Evolutionary conservation across 2,329 filamentous ascomycete species (phyloP).

Genomic region (Microdochium trichocladiopsis): DNA sequence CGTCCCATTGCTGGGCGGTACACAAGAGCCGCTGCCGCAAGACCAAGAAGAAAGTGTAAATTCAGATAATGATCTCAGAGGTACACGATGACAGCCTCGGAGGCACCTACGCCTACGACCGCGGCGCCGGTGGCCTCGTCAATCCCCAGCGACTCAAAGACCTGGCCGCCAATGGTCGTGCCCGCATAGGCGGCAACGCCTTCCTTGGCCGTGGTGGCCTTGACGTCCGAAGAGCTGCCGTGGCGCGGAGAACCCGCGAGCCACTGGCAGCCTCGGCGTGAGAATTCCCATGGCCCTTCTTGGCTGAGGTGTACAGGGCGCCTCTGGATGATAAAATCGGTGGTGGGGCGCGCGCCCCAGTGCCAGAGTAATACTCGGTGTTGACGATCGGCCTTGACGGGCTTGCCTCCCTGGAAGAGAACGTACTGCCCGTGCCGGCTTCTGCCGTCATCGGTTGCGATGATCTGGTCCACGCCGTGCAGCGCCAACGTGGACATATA

Average conservation of each 20-base stretch:
- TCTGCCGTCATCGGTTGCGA: not conserved
- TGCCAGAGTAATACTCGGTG: not conserved
- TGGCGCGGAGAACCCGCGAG: not conserved
- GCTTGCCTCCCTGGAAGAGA: not conserved
- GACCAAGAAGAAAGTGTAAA: too few relatives aligned
- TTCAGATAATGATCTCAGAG: not conserved
- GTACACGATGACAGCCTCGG: not conserved
- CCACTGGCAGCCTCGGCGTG: too few relatives aligned
- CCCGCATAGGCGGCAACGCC: not conserved
- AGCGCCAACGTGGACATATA: not conserved
- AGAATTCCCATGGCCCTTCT: too few relatives aligned
- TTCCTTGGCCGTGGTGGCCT: not conserved
- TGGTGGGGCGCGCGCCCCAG: not conserved
- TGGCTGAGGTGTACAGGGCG: too few relatives aligned
- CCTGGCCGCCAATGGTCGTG: not conserved
- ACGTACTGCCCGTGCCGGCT: not conserved
- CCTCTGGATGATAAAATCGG: not conserved
- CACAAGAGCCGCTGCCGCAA: too few relatives aligned
- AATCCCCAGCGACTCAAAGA: not conserved
- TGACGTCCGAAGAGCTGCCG: not conserved
- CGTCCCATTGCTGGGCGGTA: too few relatives aligned
- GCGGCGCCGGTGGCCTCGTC: not conserved
- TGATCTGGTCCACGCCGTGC: not conserved
- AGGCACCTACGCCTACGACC: not conserved
- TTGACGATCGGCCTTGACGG: not conserved